phyloP scores from a whole-genome alignment of 1,284 basidiomycete species.

The Volvariella surrecta region DNA sequence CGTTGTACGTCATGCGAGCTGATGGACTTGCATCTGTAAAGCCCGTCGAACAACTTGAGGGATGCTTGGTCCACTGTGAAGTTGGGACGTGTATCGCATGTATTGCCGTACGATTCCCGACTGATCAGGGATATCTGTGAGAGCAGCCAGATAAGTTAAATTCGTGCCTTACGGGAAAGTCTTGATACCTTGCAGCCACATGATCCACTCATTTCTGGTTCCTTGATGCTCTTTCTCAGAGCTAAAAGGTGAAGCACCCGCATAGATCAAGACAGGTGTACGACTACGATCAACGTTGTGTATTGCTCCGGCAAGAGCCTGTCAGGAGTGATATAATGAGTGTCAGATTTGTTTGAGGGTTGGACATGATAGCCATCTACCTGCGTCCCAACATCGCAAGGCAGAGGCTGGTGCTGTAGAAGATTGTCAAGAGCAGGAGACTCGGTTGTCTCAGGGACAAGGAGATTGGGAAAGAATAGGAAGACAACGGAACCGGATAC shows the following conservation, averaged over 20 bases:
- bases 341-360: conserved; percentile 5
- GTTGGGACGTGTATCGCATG: conserved; percentile 57
- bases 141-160: too few relatives aligned
- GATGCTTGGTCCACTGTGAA: conserved; percentile 42
- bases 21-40: too few relatives aligned
- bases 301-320: conserved; percentile 63
- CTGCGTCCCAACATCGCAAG: too few relatives aligned
- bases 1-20: too few relatives aligned
- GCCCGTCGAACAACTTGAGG: conserved; percentile 43
- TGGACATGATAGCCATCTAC: too few relatives aligned
- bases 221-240: conserved; percentile 47
- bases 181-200: conserved; percentile 61
- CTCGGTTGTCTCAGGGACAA: too few relatives aligned
- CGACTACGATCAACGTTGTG: conserved; percentile 60
- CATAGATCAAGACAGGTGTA: conserved; percentile 62
- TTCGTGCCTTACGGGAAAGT: too few relatives aligned
- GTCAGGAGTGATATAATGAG: conserved; percentile 3
- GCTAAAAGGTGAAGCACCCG: conserved; percentile 57
- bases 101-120: conserved; percentile 61
- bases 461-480: too few relatives aligned
- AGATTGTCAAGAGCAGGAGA: too few relatives aligned
- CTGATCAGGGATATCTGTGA: conserved; percentile 66
- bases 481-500: too few relatives aligned
- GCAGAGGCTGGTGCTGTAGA: too few relatives aligned
- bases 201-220: conserved; percentile 64